These are phyloP conservation scores for Amesomyces nigricolor DNA, from an alignment of 2,329 filamentous ascomycete genomes.

Conservation along the genomic window DNA sequence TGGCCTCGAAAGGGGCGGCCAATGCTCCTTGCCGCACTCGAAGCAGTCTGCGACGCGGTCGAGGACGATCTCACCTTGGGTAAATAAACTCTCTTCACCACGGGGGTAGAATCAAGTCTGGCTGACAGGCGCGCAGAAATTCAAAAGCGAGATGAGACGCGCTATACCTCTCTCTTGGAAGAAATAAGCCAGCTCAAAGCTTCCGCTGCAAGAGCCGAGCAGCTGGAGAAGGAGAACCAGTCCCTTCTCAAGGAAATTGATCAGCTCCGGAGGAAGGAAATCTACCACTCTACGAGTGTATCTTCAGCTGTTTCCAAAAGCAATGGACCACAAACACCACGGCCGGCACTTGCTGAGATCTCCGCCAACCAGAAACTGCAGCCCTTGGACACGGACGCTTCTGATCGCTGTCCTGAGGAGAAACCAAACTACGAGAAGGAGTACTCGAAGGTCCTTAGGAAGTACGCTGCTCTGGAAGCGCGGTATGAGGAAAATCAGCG, in stretches of 20 bases:
- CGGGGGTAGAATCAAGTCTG: neutral
- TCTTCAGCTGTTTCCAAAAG: neutral
- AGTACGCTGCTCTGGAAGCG: constrained; percentile 35
- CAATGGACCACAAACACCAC: neutral
- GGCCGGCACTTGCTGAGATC: constrained; percentile 17
- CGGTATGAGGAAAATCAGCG: constrained; percentile 38
- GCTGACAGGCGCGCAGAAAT: constrained; percentile 23
- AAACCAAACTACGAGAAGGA: constrained; percentile 15
- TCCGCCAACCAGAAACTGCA: constrained; percentile 13
- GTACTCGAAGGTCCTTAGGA: constrained; percentile 19
- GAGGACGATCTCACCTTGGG: constrained; percentile 18
- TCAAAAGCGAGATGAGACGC: constrained; percentile 20
- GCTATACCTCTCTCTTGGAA: constrained; percentile 27
- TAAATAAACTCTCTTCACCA: constrained; percentile 3
- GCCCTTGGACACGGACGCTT: neutral
- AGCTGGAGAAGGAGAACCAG: constrained; percentile 40
- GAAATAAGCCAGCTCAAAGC: constrained; percentile 34
- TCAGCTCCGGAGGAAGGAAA: constrained; percentile 23
- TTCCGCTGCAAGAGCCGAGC: constrained; percentile 31
- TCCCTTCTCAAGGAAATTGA: constrained; percentile 36
- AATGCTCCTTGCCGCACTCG: constrained; percentile 21
- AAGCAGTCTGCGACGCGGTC: constrained; percentile 22
- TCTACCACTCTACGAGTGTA: neutral
- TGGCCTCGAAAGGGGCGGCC: constrained; percentile 18
- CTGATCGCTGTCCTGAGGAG: neutral